Percentiles rank a stretch among this genome's conserved stretches.
phyloP scores from a whole-genome alignment of 2,329 filamentous ascomycete genomes.

The Dryadomyces quercus-mongolicae region DNA sequence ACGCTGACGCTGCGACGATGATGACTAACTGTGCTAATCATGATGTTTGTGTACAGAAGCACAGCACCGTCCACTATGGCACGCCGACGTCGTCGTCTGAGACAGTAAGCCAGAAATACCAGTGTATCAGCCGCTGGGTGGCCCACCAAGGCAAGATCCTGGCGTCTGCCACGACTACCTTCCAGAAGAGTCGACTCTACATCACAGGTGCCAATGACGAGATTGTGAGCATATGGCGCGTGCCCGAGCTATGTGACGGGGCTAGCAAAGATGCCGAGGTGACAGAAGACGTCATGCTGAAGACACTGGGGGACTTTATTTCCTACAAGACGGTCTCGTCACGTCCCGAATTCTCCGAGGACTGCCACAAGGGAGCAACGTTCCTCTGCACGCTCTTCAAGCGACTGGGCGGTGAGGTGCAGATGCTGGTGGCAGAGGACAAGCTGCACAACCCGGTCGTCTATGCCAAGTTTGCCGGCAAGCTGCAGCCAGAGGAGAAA shows the following conservation, averaged over 20 bases:
- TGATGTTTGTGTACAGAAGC: conserved; percentile 35
- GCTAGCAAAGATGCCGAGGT: conserved; percentile 24
- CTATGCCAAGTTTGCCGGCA: conserved; percentile 75
- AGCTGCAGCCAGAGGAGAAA: conserved; percentile 32
- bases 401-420: conserved; percentile 77
- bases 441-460: conserved; percentile 78
- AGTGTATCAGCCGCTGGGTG: conserved; percentile 21
- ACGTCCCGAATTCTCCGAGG: conserved; percentile 71
- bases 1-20: background rate
- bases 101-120: conserved; percentile 40
- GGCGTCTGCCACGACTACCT: conserved; percentile 63
- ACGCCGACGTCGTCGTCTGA: conserved; percentile 36
- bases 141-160: conserved; percentile 83
- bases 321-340: conserved; percentile 88
- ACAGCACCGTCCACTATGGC: conserved; percentile 53
- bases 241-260: conserved; percentile 33
- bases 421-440: conserved; percentile 77
- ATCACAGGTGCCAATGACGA: conserved; percentile 92
- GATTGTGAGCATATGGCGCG: conserved; percentile 78
- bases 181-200: conserved; percentile 66
- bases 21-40: background rate
- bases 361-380: conserved; percentile 85
- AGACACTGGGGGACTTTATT: conserved; percentile 72
- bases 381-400: conserved; percentile 87
- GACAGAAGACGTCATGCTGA: conserved; percentile 47